These are phyloP conservation scores for Musa itinerans DNA, from an alignment of 176 grass and related monocot genomes.

Conservation along the genomic window DNA sequence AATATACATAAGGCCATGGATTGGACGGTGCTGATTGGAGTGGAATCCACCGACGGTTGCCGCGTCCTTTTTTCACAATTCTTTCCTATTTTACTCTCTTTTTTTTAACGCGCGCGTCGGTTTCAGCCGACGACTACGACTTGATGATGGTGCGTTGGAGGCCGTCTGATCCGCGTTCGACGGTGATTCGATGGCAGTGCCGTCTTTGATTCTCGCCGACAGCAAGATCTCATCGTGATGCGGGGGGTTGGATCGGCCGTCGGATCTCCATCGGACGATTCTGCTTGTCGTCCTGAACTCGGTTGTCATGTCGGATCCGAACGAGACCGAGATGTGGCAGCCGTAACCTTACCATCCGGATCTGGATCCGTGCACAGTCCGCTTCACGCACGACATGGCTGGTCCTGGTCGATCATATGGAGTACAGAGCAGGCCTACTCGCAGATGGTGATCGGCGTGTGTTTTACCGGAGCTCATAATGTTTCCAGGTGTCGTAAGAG, in stretches of 20 bases:
- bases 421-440: background rate
- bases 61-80: background rate
- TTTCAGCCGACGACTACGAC: too few relatives aligned
- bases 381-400: background rate
- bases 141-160: background rate
- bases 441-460: too few relatives aligned
- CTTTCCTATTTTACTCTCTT: background rate
- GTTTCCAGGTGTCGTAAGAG: too few relatives aligned
- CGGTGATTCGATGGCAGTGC: background rate
- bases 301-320: background rate
- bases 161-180: background rate
- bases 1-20: background rate
- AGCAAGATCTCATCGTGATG: background rate
- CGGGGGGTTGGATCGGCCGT: background rate
- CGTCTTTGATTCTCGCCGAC: background rate
- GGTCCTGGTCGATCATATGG: background rate
- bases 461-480: too few relatives aligned
- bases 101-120: background rate
- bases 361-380: background rate
- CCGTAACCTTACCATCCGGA: background rate
- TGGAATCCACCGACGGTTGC: background rate
- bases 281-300: too few relatives aligned
- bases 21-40: background rate
- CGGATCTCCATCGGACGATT: background rate
- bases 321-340: background rate